These are phyloP conservation scores for Fusarium duplospermum DNA, from an alignment of 2,329 filamentous ascomycete genomes.

Conservation along the genomic window DNA sequence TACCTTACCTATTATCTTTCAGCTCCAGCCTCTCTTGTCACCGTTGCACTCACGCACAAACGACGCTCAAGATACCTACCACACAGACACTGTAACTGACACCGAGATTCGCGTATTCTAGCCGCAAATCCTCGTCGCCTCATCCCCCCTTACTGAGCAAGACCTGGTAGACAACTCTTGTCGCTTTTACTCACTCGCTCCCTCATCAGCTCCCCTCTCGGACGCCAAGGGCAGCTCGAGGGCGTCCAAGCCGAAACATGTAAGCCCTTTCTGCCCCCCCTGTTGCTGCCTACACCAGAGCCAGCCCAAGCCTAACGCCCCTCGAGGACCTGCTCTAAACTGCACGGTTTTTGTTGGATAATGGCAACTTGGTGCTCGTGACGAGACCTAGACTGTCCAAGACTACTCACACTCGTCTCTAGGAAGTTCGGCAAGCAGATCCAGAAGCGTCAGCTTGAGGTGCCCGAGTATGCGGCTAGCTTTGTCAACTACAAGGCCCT, in stretches of 20 bases:
- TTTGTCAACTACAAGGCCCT: conserved; percentile 99
- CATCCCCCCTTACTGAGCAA: conserved; percentile 12
- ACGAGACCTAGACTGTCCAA: conserved; percentile 3
- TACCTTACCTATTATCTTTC: conserved; percentile 13
- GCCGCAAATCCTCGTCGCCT: conserved; percentile 32
- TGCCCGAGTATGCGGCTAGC: conserved; percentile 98
- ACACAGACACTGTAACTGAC: conserved; percentile 36
- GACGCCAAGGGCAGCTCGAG: conserved; percentile 38
- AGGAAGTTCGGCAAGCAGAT: conserved; percentile 99
- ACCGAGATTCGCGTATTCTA: conserved; percentile 38
- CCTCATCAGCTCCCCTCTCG: conserved; percentile 27
- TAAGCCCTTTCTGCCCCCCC: conserved; percentile 44
- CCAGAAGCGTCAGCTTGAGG: conserved; percentile 98
- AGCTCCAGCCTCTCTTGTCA: conserved; percentile 26
- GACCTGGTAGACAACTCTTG: conserved; percentile 11
- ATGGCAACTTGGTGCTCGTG: conserved; percentile 3
- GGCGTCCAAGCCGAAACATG: conserved; percentile 48
- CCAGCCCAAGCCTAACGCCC: conserved; percentile 6
- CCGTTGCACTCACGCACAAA: conserved; percentile 33
- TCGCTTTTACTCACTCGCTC: conserved; percentile 15
- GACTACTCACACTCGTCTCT: conserved; percentile 31
- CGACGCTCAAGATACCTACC: conserved; percentile 29
- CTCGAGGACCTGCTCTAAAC: conserved; percentile 6
- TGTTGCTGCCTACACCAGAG: conserved; percentile 6
- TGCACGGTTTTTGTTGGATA: conserved; percentile 1